A percentile compares a stretch with the other conserved stretches of the same genome.
Evolutionary conservation across 2,329 filamentous ascomycete genomes (phyloP).

Genomic region (Fonsecaea multimorphosa): DNA sequence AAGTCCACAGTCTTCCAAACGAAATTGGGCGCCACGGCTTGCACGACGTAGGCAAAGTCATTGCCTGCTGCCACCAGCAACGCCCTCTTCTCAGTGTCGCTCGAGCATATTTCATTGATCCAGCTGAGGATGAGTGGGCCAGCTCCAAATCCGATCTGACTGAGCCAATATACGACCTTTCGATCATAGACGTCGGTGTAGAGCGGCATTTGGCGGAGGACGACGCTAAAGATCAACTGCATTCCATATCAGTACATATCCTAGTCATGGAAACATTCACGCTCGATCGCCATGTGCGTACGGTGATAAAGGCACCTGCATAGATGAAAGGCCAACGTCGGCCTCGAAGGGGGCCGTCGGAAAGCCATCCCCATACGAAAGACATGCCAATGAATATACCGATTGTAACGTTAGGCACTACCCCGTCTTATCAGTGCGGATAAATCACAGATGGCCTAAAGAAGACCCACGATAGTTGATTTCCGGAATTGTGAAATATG

Average conservation of each 20-base stretch:
- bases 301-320: slow-evolving; percentile 45
- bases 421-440: slow-evolving; percentile 1
- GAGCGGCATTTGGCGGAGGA: slow-evolving; percentile 47
- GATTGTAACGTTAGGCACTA: slow-evolving; percentile 44
- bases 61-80: slow-evolving; percentile 44
- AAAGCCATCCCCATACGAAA: slow-evolving; percentile 48
- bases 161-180: slow-evolving; percentile 49
- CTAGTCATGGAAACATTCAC: neutral
- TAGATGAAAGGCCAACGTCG: slow-evolving; percentile 51
- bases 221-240: slow-evolving; percentile 44
- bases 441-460: neutral
- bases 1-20: slow-evolving; percentile 53
- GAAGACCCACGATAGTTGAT: slow-evolving; percentile 46
- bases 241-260: slow-evolving; percentile 11
- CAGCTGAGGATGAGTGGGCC: slow-evolving; percentile 49
- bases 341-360: slow-evolving; percentile 45
- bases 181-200: slow-evolving; percentile 47
- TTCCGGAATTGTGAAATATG: slow-evolving; percentile 43
- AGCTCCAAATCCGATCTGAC: slow-evolving; percentile 41
- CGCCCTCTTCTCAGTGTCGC: slow-evolving; percentile 43
- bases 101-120: slow-evolving; percentile 47
- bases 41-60: slow-evolving; percentile 46
- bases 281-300: slow-evolving; percentile 33
- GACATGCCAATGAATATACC: slow-evolving; percentile 48
- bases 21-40: slow-evolving; percentile 49